Percentiles rank a stretch among this genome's conserved stretches.
phyloP scores from a whole-genome alignment of 2,329 filamentous ascomycete genomes.

The Thielaviopsis ethacetica region DNA sequence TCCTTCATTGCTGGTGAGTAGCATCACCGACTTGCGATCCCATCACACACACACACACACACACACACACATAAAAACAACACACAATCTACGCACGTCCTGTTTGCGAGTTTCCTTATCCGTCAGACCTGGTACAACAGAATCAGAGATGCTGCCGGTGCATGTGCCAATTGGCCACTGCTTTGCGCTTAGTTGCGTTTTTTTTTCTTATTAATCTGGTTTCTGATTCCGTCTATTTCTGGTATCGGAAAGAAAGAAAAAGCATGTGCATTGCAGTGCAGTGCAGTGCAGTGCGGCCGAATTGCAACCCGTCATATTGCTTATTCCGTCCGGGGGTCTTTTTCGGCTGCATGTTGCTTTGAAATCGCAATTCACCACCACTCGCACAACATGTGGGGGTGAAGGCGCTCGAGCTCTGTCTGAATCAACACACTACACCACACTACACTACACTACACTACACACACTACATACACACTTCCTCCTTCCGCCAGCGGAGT shows the following conservation, averaged over 20 bases:
- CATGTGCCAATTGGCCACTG: neutral
- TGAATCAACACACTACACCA: neutral
- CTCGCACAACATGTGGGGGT: conserved; percentile 8
- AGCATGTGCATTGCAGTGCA: neutral
- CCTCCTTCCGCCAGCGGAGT: neutral
- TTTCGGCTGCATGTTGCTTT: neutral
- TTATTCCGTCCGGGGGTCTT: neutral
- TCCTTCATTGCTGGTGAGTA: conserved; percentile 14
- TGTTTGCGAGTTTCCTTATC: neutral
- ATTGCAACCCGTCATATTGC: neutral
- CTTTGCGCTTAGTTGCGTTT: neutral
- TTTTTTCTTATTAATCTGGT: neutral
- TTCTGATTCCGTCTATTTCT: neutral
- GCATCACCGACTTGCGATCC: neutral
- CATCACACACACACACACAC: neutral
- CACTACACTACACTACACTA: too few species aligned
- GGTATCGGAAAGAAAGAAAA: neutral
- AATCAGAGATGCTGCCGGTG: neutral
- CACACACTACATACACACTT: too few species aligned
- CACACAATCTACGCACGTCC: too few species aligned
- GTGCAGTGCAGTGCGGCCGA: neutral
- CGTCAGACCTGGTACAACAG: neutral
- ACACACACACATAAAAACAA: neutral
- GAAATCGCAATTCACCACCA: conserved; percentile 7
- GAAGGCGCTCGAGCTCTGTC: neutral